Evolutionary conservation across 805 yeast genomes (phyloP).

Genomic region (Metschnikowia kofuensis): DNA sequence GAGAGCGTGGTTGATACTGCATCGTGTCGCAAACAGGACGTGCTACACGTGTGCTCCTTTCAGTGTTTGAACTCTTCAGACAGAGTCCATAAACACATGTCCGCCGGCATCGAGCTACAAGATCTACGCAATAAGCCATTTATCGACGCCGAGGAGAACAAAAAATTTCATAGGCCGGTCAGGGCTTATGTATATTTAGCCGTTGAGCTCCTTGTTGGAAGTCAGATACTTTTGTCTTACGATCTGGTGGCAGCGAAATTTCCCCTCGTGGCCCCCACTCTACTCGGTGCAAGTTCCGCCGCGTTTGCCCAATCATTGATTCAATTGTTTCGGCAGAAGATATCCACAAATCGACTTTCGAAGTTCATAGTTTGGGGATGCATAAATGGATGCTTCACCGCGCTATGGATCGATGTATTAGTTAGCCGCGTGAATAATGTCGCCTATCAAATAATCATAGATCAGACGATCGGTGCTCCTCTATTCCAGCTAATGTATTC

Average conservation of each 20-base stretch:
- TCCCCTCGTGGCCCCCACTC: constrained; percentile 35
- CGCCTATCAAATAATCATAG: constrained; percentile 43
- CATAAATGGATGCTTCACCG: constrained; percentile 54
- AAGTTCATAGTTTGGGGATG: constrained; percentile 62
- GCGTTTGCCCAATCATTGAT: constrained; percentile 42
- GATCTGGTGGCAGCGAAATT: constrained; percentile 18
- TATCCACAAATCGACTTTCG: constrained; percentile 27
- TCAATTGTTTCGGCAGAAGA: constrained; percentile 32
- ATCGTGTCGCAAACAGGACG: neutral
- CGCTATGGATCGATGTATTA: constrained; percentile 53
- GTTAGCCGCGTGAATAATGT: constrained; percentile 34
- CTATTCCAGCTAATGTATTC: constrained; percentile 51
- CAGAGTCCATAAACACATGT: constrained; percentile 6
- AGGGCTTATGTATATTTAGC: constrained; percentile 20
- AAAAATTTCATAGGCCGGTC: constrained; percentile 3
- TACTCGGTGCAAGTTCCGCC: constrained; percentile 39
- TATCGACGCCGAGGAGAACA: constrained; percentile 10
- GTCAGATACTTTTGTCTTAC: constrained; percentile 30
- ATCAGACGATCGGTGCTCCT: constrained; percentile 56
- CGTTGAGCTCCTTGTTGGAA: constrained; percentile 26
- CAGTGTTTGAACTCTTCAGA: too few relatives aligned
- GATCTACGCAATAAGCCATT: constrained; percentile 19
- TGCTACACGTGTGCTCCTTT: neutral
- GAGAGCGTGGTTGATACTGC: neutral
- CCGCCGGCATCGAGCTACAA: constrained; percentile 16